Base-by-base conservation (phyloP, 768 basidiomycete genomes). In the Sporobolomyces pararoseus region DNA sequence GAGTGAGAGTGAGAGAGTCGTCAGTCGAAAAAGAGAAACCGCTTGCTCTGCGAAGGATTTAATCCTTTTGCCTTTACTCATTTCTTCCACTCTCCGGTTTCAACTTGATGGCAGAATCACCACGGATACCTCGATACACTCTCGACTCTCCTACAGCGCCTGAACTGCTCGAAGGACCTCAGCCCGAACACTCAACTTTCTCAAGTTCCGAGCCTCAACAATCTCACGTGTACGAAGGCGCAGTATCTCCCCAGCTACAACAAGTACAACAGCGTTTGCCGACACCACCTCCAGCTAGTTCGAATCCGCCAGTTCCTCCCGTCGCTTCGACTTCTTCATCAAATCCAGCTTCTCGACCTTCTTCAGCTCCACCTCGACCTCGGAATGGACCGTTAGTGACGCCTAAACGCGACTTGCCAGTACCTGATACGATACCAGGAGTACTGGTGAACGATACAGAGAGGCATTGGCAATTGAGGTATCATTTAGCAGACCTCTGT, bases 381-480 rank as follows among this genome's bases (percentile, higher is more conserved):
- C 53, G 61, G 44, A 66, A 65, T 29, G 64, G 64, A 1, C 59
- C 51, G 9, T 60, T 70, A 6, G 35, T 65, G 47, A 59, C 63
- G 10, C 64, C 69, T 16, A 70, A 65, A 10, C 58, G 69, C 14
- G 69, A 66, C 34, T 39, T 70, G 25, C 67, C 73, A 16, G 75
- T 76, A 37, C 75, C 75, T 3, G 58, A 44, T 7, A 29, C 29
- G n/a, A 73, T 77, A 29, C 77, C 77, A 0, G 77, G 77, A n/a
- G 63, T 57, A 10, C 54, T 63, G 4, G 66, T 76, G 17, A 14
- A 47, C 2, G 75, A 76, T 60, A 51, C 59, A 12, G 69, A 63
- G 42, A 66, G 65, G 44, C 57, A 72, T 16, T 66, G 71, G 52
- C 61, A 29, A 9, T 60, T 78, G 42, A 52, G 71, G 42, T 34